Conservation (phyloP, 306 rosid genomes). For the apple (Malus domestica) region DNA sequence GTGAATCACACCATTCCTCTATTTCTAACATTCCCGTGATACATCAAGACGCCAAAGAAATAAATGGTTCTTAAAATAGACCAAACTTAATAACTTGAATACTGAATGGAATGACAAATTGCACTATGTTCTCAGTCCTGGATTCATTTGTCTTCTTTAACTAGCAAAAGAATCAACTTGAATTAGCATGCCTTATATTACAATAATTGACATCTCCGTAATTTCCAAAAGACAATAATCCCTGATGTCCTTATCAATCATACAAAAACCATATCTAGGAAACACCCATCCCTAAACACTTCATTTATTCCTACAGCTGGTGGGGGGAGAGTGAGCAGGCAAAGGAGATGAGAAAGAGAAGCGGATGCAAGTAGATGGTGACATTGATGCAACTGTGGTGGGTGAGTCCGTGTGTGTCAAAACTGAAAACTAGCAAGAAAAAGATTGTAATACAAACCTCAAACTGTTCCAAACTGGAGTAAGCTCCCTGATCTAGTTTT, state of each 20-base stretch:
- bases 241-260: neutral
- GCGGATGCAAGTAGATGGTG: neutral
- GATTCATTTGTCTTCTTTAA: neutral
- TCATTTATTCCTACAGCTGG: neutral
- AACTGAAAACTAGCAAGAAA: neutral
- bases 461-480: conserved; percentile 58
- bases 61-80: neutral
- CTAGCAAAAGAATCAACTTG: neutral
- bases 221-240: neutral
- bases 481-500: conserved; percentile 63
- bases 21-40: neutral
- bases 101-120: neutral
- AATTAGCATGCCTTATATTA: neutral
- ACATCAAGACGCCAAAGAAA: neutral
- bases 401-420: neutral
- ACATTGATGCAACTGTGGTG: neutral
- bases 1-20: neutral
- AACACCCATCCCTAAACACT: neutral
- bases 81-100: neutral
- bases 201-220: neutral
- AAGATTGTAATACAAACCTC: conserved; percentile 53
- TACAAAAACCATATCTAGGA: neutral
- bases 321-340: neutral
- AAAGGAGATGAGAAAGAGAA: neutral
- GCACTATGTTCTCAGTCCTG: neutral